Evolutionary conservation across 176 grass and related monocot species (phyloP).

Genomic region (Bothriochloa decipiens): DNA sequence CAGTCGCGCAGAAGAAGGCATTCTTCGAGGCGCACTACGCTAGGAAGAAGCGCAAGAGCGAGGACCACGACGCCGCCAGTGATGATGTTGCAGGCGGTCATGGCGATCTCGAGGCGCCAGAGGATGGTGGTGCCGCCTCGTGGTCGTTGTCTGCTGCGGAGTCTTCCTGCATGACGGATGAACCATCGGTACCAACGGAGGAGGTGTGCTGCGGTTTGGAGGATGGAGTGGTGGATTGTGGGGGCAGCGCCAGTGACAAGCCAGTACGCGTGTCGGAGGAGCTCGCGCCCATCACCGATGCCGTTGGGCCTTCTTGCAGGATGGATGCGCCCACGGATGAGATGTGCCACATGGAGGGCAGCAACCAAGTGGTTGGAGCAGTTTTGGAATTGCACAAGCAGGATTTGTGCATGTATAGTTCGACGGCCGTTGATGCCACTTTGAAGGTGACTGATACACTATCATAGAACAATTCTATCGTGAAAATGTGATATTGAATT

Average conservation of each 20-base stretch:
- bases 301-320: neutral
- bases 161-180: constrained; percentile 49
- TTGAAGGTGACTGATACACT: constrained; percentile 27
- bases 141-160: neutral
- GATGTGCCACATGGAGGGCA: neutral
- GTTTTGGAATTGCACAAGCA: neutral
- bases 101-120: neutral
- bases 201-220: neutral
- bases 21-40: constrained; percentile 80
- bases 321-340: neutral
- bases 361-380: neutral
- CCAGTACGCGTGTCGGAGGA: neutral
- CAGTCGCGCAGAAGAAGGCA: constrained; percentile 79
- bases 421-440: neutral
- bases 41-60: constrained; percentile 47
- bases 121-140: neutral
- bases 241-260: neutral
- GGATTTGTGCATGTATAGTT: neutral
- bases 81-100: neutral
- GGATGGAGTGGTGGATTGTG: neutral
- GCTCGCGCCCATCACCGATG: neutral
- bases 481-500: neutral
- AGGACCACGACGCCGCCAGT: neutral
- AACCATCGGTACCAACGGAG: neutral
- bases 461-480: neutral